These are phyloP conservation scores for Durio zibethinus DNA, from an alignment of 345 rosid species.

Conservation along the genomic window DNA sequence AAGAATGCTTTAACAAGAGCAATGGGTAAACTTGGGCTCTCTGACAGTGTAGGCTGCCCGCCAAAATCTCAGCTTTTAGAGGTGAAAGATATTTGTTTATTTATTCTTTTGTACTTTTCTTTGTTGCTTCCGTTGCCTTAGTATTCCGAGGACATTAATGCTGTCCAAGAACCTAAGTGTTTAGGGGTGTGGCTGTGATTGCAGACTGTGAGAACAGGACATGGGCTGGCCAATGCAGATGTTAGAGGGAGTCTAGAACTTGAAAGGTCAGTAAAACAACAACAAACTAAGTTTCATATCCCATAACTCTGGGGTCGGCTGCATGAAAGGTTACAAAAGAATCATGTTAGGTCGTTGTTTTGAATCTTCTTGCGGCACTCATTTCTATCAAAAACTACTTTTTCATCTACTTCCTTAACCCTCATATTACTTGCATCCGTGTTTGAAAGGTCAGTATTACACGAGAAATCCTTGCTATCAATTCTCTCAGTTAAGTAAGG, in stretches of 20 bases:
- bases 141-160: not conserved
- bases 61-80: slow-evolving; percentile 15
- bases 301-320: too few relatives aligned
- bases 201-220: slow-evolving; percentile 22
- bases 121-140: not conserved
- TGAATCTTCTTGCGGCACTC: too few relatives aligned
- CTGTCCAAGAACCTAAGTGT: not conserved
- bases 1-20: slow-evolving; percentile 25
- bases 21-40: slow-evolving; percentile 31
- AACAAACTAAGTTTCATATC: too few relatives aligned
- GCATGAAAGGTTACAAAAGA: too few relatives aligned
- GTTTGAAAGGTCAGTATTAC: slow-evolving; percentile 27
- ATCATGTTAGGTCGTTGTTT: too few relatives aligned
- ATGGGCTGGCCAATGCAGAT: slow-evolving; percentile 4
- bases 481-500: not conserved
- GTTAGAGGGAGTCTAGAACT: slow-evolving; percentile 9
- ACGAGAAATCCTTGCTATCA: not conserved
- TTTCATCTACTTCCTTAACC: too few relatives aligned
- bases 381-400: too few relatives aligned
- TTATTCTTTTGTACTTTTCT: not conserved
- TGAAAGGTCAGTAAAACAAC: slow-evolving; percentile 34
- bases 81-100: slow-evolving; percentile 17
- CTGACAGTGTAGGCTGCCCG: slow-evolving; percentile 21
- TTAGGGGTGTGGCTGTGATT: slow-evolving; percentile 10
- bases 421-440: too few relatives aligned